Percentiles rank a stretch among this genome's conserved stretches.
phyloP scores from a whole-genome alignment of 2,329 filamentous ascomycete genomes.

The Mariannaea sp. region DNA sequence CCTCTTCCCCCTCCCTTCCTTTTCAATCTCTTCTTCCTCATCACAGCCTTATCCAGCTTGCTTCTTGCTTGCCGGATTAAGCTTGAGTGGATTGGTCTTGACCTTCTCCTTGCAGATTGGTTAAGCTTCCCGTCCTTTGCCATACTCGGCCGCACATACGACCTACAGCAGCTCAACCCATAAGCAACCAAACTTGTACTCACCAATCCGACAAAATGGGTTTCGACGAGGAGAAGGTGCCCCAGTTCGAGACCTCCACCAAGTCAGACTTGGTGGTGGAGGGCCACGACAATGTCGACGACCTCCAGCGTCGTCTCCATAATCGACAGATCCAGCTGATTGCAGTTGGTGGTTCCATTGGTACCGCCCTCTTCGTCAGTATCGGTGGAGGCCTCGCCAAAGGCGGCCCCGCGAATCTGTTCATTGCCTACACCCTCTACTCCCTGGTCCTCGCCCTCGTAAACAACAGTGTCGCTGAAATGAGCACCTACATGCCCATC shows the following conservation, averaged over 20 bases:
- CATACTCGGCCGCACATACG: background rate
- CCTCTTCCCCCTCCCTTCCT: constrained; percentile 2
- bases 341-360: constrained; percentile 62
- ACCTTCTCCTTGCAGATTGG: constrained; percentile 13
- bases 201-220: constrained; percentile 4
- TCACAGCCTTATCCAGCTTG: constrained; percentile 26
- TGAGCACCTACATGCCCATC: constrained; percentile 66
- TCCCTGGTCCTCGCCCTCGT: constrained; percentile 60
- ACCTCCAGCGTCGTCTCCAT: constrained; percentile 53
- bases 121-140: constrained; percentile 1
- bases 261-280: constrained; percentile 34
- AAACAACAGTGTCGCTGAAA: constrained; percentile 70
- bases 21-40: constrained; percentile 12
- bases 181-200: background rate
- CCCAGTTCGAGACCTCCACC: constrained; percentile 35
- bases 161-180: background rate
- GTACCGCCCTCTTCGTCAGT: constrained; percentile 63
- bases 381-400: constrained; percentile 59
- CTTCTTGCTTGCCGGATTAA: constrained; percentile 29
- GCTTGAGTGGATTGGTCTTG: constrained; percentile 27
- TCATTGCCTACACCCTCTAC: constrained; percentile 64
- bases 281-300: constrained; percentile 42
- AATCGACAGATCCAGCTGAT: constrained; percentile 64
- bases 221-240: constrained; percentile 36
- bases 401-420: constrained; percentile 55